A percentile compares a stretch with the other conserved stretches of the same genome.
phyloP scores from a whole-genome alignment of 768 basidiomycete species.

The Podaxis mareebaensis region DNA sequence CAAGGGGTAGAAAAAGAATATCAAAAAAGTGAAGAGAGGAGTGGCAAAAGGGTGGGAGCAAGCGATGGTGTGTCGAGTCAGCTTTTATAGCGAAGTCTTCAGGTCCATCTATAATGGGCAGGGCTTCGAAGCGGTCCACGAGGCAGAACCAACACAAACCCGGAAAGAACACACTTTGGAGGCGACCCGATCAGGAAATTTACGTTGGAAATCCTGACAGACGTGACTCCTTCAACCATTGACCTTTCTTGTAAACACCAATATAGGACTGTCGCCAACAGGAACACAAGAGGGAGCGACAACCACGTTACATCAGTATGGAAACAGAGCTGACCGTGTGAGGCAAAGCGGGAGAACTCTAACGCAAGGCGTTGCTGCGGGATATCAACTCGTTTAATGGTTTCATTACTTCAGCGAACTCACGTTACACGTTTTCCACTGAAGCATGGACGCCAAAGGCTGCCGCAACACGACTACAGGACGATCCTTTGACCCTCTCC shows the following conservation, averaged over 20 bases:
- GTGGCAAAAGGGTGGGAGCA: background rate
- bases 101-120: slow-evolving; percentile 12
- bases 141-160: slow-evolving; percentile 13
- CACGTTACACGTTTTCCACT: background rate
- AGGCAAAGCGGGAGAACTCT: slow-evolving; percentile 11
- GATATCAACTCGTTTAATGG: background rate
- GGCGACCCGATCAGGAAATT: slow-evolving; percentile 11
- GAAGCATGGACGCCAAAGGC: background rate
- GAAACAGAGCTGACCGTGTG: slow-evolving; percentile 3
- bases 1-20: background rate
- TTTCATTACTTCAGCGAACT: background rate
- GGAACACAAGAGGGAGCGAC: background rate
- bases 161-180: background rate
- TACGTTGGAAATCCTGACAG: slow-evolving; percentile 11
- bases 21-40: background rate
- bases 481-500: background rate
- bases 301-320: background rate
- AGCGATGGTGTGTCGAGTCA: background rate
- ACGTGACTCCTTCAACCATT: slow-evolving; percentile 9
- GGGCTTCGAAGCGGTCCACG: slow-evolving; percentile 13
- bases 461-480: background rate
- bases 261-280: background rate
- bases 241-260: slow-evolving; percentile 3
- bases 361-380: slow-evolving; percentile 10
- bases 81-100: slow-evolving; percentile 9